Evolutionary conservation across 768 basidiomycete species (phyloP), one percentile per base, ranked within the genome.

Genomic region (Gymnopilus dilepis): DNA sequence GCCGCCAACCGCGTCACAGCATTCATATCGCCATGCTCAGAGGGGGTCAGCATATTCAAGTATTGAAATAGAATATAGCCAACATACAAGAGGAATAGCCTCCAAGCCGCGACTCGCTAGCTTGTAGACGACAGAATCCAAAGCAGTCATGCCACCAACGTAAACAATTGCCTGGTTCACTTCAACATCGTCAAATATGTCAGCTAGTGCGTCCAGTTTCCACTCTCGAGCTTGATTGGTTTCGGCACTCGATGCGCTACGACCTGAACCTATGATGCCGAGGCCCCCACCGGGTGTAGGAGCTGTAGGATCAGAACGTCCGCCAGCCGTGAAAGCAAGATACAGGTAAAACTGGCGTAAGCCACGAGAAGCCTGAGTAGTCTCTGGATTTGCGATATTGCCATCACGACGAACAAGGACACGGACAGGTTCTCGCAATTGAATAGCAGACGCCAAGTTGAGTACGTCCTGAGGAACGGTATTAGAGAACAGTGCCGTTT

Each of bases 391-490:
- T 31, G 87, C 87, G 51, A 91, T 89, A 68, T 92, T 93, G 40
- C 92, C 93, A 66, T 95, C 92, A 17, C 97, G 84, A 55, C 97
- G 86, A 22, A 99, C 97, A 19, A 99, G 87, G n/a, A 99, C 97
- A 24, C 97, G 87, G 41, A 99, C 95, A 21, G 97, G 97, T 73
- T 99, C 97, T 55, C 92, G 88, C 11, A 99, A 85, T 70, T 97
- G 92, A 60, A 99, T 95, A 4, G 91, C 88, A 56, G 93, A 88
- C 1, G 95, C 95, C 41, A 99, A 88, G 73, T 96, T 98, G 64
- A 99, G 85, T 11, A 99, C 97, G 71, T 99, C 97, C 72, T 97
- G 95, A 15, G 95, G 97, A 17, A 97, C 96, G 2, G 97, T 99
- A 73, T 99, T 99, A 37, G 95, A 97, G 76, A 98, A 98, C n/a